Evolutionary conservation across 2,329 filamentous ascomycete species (phyloP).

Genomic region (Lecanosticta acicola): DNA sequence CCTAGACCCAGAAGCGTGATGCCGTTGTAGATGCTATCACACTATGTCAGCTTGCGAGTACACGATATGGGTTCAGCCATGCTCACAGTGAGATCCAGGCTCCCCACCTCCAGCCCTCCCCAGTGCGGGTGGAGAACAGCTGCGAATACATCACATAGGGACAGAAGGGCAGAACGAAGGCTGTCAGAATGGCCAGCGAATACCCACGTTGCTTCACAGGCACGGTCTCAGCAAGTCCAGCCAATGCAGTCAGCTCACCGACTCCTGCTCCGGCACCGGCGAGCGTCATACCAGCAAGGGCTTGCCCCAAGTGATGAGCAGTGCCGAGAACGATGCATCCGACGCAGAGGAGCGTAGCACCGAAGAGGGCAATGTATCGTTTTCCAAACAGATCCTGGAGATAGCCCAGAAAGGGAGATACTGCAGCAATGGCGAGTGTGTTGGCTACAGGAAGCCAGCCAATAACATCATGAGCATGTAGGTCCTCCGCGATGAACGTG

Average conservation of each 20-base stretch:
- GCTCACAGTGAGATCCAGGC: conserved; percentile 29
- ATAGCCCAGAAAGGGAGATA: conserved; percentile 60
- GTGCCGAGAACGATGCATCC: conserved; percentile 57
- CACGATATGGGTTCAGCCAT: no score
- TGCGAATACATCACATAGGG: conserved; percentile 58
- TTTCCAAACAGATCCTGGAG: conserved; percentile 59
- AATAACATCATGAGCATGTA: conserved; percentile 16
- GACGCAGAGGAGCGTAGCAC: conserved; percentile 49
- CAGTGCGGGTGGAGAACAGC: conserved; percentile 42
- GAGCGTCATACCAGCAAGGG: conserved; percentile 51
- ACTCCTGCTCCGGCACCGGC: conserved; percentile 61
- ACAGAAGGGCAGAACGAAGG: conserved; percentile 51
- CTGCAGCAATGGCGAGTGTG: conserved; percentile 49
- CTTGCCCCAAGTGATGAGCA: conserved; percentile 45
- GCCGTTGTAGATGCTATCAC: conserved; percentile 19
- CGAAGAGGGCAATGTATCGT: conserved; percentile 53
- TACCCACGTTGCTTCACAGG: conserved; percentile 23
- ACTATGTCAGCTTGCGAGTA: neutral
- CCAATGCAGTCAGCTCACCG: conserved; percentile 62
- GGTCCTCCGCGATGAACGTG: conserved; percentile 20
- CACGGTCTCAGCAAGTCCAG: conserved; percentile 41
- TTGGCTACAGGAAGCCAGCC: conserved; percentile 38
- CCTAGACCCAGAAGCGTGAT: conserved; percentile 25
- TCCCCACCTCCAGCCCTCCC: conserved; percentile 48
- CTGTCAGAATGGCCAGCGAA: conserved; percentile 22